A percentile compares a stretch with the other conserved stretches of the same genome.
These are phyloP conservation scores for Ormosia semicastrata DNA, from an alignment of 306 rosid species.

Conservation along the genomic window DNA sequence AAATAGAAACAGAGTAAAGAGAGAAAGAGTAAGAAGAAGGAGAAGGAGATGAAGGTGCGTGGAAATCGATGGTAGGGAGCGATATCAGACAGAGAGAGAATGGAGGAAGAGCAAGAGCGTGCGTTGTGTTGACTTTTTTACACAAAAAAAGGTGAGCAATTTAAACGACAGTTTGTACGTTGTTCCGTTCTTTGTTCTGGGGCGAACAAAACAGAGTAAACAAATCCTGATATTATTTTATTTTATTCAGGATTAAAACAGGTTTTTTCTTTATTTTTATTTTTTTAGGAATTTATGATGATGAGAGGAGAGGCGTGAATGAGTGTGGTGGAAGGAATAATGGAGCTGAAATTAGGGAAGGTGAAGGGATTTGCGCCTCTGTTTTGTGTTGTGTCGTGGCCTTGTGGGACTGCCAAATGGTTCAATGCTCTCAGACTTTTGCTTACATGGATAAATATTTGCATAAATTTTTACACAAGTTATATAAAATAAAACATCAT, in stretches of 20 bases:
- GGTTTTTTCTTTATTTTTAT: too few relatives aligned
- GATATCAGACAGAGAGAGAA: not conserved
- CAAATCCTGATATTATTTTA: not conserved
- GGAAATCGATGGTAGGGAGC: not conserved
- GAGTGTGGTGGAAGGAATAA: not conserved
- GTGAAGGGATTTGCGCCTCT: not conserved
- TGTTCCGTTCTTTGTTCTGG: constrained; percentile 25
- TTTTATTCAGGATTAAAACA: too few relatives aligned
- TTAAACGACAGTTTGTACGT: not conserved
- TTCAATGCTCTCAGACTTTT: too few relatives aligned
- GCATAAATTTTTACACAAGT: too few relatives aligned
- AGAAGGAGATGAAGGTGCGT: constrained; percentile 17
- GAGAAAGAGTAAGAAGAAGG: not conserved
- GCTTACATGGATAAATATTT: too few relatives aligned
- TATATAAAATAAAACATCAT: too few relatives aligned
- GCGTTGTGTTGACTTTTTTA: not conserved
- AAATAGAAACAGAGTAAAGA: not conserved
- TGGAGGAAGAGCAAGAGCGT: not conserved
- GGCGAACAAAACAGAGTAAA: constrained; percentile 24
- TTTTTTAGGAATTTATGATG: not conserved
- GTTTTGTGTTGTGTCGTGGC: not conserved
- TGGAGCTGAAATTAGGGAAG: not conserved
- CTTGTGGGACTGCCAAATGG: not conserved
- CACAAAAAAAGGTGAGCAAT: not conserved
- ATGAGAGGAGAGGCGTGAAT: not conserved